Base-by-base conservation (phyloP, 805 yeast species). In the Dipodascus albidus region DNA sequence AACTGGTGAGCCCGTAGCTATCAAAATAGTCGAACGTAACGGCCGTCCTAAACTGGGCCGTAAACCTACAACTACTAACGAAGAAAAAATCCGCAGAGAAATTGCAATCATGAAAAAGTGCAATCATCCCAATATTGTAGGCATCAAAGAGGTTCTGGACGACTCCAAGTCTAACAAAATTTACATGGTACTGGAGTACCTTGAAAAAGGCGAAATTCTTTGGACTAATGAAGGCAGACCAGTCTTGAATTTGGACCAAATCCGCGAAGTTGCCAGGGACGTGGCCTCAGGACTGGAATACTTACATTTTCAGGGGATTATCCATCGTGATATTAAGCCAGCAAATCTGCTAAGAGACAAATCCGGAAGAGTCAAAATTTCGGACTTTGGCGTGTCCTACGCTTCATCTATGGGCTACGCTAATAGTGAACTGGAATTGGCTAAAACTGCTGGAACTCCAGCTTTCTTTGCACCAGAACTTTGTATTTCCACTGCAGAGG, bases 401-500 rank as follows among this genome's bases (percentile, higher is more conserved):
- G 88, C 91, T 0, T 65, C 74, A 2, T 61, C 72, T 2, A 59
- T 66, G 49, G 64, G 62, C 20, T 74, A 69, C 23, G 81, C 79
- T 50, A 80, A 78, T 23, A 74, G 78, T 58, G 96, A 89, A 57
- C 71, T 82, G 53, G 97, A 91, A 61, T 73, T 91, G 57, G 95
- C 96, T 1, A 91, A 90, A 67, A 91, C 98, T 0, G 98, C 95
- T 0, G 99, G 98, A 3, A 91, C 98, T 0, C 98, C 98, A 1
- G 97, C 96, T 0, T 91, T 91, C 67, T 83, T 89, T 62, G 96
- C 98, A 0, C 96, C 96, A 0, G 98, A 90, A 65, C 57, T 62
- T 24, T 62, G 63, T 47, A 42, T 55, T 11, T 49, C 57, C 3
- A 35, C 41, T 57, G 63, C 50, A 65, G 67, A 27, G 62, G 54